These are phyloP conservation scores for Gracilaria vermiculophylla DNA, from an alignment of 23 red algal genomes.

Conservation along the genomic window DNA sequence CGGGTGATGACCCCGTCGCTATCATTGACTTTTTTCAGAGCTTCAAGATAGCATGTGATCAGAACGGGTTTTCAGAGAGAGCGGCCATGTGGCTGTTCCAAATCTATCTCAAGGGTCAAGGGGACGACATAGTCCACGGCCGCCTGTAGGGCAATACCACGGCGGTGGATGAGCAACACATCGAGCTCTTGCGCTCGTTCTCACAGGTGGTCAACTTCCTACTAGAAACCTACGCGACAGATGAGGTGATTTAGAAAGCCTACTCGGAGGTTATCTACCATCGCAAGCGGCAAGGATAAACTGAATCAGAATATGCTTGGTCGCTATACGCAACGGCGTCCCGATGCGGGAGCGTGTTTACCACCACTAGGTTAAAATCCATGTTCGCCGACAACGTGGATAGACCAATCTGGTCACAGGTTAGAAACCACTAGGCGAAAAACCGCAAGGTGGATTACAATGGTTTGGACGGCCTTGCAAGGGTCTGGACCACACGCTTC, in stretches of 20 bases:
- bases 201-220: background rate
- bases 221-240: constrained; percentile 10
- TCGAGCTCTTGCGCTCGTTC: background rate
- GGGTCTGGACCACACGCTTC: background rate
- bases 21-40: background rate
- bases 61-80: too few relatives aligned
- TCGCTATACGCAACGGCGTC: background rate
- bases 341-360: constrained; percentile 13
- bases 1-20: constrained; percentile 17
- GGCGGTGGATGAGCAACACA: background rate
- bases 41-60: too few relatives aligned
- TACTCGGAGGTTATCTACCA: background rate
- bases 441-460: background rate
- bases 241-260: constrained; percentile 29
- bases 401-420: background rate
- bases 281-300: background rate
- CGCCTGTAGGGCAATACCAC: background rate
- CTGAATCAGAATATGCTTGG: background rate
- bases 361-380: background rate
- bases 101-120: background rate
- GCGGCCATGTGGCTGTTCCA: background rate
- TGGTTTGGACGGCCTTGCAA: background rate
- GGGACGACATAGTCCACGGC: background rate
- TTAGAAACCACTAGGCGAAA: background rate
- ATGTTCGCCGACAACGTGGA: constrained; percentile 19